phyloP scores from a whole-genome alignment of 345 rosid species.

The Euphorbia lathyris region DNA sequence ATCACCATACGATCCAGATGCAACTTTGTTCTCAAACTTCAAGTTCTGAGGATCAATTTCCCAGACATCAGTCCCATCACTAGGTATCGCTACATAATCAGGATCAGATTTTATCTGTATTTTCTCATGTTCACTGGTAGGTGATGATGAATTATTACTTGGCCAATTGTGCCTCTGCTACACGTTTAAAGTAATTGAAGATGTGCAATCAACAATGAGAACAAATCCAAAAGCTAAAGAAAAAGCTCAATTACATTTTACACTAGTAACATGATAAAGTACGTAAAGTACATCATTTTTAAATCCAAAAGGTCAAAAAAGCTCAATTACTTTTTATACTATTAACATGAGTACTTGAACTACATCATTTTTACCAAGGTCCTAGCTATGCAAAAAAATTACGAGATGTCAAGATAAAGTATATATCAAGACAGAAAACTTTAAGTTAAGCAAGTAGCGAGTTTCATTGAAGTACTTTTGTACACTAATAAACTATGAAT shows the following conservation, averaged over 20 bases:
- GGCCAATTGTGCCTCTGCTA: constrained; percentile 60
- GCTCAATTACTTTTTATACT: not conserved
- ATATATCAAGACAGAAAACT: not conserved
- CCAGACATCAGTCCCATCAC: constrained; percentile 96
- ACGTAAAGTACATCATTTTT: not conserved
- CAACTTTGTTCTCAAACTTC: constrained; percentile 76
- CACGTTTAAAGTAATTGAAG: constrained; percentile 13
- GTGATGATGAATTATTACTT: constrained; percentile 44
- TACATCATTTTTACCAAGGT: not conserved
- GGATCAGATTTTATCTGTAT: constrained; percentile 28
- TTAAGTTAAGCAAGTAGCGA: not conserved
- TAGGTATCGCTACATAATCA: constrained; percentile 72
- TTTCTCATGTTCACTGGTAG: constrained; percentile 42
- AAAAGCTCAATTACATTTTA: not conserved
- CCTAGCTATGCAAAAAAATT: not conserved
- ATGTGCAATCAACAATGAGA: not conserved
- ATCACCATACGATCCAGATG: constrained; percentile 97
- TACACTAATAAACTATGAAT: no score
- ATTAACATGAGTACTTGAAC: constrained; percentile 3
- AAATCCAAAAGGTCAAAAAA: not conserved
- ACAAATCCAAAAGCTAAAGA: not conserved
- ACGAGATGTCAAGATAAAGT: not conserved
- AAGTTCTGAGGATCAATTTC: constrained; percentile 72
- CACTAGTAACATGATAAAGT: not conserved
- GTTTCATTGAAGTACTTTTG: not conserved